Evolutionary conservation across 345 rosid genomes (phyloP), one percentile per base, ranked within the genome.

Genomic region (Angophora floribunda): DNA sequence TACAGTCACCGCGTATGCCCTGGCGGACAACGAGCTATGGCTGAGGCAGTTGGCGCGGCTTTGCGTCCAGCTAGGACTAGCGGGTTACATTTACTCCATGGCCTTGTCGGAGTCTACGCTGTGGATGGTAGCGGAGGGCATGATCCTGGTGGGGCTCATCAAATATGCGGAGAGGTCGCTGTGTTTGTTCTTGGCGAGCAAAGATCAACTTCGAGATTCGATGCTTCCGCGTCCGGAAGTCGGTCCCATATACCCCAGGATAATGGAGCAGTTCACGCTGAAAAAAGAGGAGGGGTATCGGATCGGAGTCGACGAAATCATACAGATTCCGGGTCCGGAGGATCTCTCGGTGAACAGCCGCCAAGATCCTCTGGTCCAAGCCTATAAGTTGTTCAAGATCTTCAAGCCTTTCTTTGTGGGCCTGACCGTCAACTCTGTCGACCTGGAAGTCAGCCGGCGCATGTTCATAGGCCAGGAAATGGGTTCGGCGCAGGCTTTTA

Each of bases 351-450:
- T 21, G 1, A 19, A 3, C 26, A 55, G 11, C 59, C 4, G 2
- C 19, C 26, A 55, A 22, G 61, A 10, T 11, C 61, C 13, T 53
- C 16, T 30, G 5, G 21, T 52, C 32, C 14, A 1, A 67, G 94
- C 92, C 12, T 10, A 53, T 85, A 32, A 85, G 51, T 88, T 91
- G 55, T 91, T 86, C 65, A 79, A 87, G 50, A 90, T 87, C 87
- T 93, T 89, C 92, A 91, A 90, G 85, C 87, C 87, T 53, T 90
- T 94, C 7, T 90, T 95, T 28, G 86, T 88, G 13, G 93, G 91
- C 86, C 91, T 93, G 15, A 87, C 86, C 47, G 89, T 93, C 45
- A 86, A 88, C 26, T 51, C 80, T 22, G 75, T 84, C 1, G 50
- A 67, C 84, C 89, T 17, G 84, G 90, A 63, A 61, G 87, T 21